These are phyloP conservation scores for Ceratocystis smalleyi DNA, from an alignment of 2,329 filamentous ascomycete genomes.

Conservation along the genomic window DNA sequence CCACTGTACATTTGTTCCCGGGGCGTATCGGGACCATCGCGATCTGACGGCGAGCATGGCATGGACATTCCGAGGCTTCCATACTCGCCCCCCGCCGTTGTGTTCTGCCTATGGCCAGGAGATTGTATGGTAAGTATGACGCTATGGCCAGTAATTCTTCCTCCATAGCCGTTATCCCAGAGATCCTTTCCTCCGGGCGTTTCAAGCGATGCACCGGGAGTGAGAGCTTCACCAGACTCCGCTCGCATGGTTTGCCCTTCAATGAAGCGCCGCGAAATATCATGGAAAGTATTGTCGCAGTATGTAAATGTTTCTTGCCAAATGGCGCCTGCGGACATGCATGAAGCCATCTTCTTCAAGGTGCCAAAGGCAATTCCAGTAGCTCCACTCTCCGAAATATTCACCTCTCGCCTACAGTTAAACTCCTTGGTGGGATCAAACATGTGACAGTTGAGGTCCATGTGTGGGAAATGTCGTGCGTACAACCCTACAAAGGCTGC, in stretches of 20 bases:
- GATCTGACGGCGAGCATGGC: slow-evolving; percentile 10
- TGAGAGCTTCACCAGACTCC: slow-evolving; percentile 20
- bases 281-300: slow-evolving; percentile 38
- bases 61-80: neutral
- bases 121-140: slow-evolving; percentile 22
- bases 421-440: slow-evolving; percentile 25
- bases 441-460: slow-evolving; percentile 46
- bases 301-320: slow-evolving; percentile 39
- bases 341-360: slow-evolving; percentile 35
- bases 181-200: slow-evolving; percentile 15
- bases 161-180: slow-evolving; percentile 19
- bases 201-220: slow-evolving; percentile 25
- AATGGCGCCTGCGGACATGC: slow-evolving; percentile 40
- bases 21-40: slow-evolving; percentile 11
- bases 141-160: slow-evolving; percentile 31
- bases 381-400: slow-evolving; percentile 27
- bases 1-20: neutral
- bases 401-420: slow-evolving; percentile 13
- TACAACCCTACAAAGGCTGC: slow-evolving; percentile 53
- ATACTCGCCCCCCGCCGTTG: neutral
- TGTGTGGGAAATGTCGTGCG: slow-evolving; percentile 49
- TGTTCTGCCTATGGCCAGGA: slow-evolving; percentile 4
- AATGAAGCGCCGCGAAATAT: slow-evolving; percentile 27
- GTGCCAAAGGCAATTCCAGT: slow-evolving; percentile 35
- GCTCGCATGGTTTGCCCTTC: slow-evolving; percentile 20